A percentile compares a stretch with the other conserved stretches of the same genome.
Conservation (phyloP, 164 flowering plant species). For the Pachysandra terminalis region DNA sequence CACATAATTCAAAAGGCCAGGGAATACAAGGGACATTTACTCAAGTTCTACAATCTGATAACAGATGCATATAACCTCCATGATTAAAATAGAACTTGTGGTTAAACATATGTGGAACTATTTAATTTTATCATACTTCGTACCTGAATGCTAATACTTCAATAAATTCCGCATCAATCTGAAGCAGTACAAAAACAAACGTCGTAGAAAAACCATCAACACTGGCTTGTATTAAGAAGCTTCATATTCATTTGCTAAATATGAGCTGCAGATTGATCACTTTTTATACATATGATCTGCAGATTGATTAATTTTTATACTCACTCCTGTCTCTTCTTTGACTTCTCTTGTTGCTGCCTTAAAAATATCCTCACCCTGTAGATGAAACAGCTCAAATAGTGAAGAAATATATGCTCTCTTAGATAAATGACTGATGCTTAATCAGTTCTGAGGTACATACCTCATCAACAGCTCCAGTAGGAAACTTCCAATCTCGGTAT, state of each 20-base stretch:
- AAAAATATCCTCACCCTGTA: constrained; percentile 48
- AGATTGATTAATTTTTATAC: no score
- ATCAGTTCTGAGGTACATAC: constrained; percentile 16
- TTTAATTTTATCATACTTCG: neutral
- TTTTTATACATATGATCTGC: no score
- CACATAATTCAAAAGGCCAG: neutral
- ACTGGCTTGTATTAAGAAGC: no score
- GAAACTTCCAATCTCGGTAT: constrained; percentile 42
- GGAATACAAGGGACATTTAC: neutral
- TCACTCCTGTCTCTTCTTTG: constrained; percentile 86
- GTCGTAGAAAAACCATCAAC: neutral
- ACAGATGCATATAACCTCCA: neutral
- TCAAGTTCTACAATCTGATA: neutral
- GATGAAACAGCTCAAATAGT: neutral
- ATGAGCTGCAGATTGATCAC: constrained; percentile 13
- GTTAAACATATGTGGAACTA: neutral
- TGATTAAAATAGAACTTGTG: neutral
- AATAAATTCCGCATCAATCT: constrained; percentile 73
- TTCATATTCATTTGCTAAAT: neutral
- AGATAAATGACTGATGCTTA: neutral
- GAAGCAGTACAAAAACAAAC: constrained; percentile 18
- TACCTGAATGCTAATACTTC: constrained; percentile 84
- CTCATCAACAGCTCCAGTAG: constrained; percentile 38
- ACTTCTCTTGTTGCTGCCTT: constrained; percentile 65
- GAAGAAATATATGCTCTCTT: neutral